Evolutionary conservation across 2,329 filamentous ascomycete species (phyloP), one percentile per base, ranked within the genome.

Genomic region (Cyanodermella asteris): DNA sequence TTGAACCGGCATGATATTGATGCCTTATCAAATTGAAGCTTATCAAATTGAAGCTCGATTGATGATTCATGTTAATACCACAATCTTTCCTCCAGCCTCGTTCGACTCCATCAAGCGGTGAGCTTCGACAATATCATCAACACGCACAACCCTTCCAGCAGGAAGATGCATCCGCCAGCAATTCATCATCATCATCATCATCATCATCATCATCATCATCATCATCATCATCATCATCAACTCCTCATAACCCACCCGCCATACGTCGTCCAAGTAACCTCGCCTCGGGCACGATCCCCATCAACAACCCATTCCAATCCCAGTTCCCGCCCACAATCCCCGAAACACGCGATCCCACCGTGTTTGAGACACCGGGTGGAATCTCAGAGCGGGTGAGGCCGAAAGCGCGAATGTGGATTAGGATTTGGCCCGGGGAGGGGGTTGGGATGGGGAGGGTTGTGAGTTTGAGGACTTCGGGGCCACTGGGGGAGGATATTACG

Each of bases 61-160:
- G 18, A n/a, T n/a, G n/a, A n/a, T n/a, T 23, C 12, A 25, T 11
- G 23, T 34, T 21, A 34, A 22, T n/a, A 57, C 41, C 3, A 57
- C 53, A 24, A 56, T 48, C 33, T 57, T 58, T 7, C 52, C 55
- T 7, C 45, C 45, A 1, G 50, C 53, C 18, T 36, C 41, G 31
- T 52, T 53, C 22, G 44, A 40, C 29, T 58, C 54, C 53, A 56
- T 56, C 22, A 40, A 38, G 12, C 38, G 34, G 40, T 58, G 54
- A 3, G 52, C 55, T 29, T 56, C 45, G 2, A 46, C 50, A 38
- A 59, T 55, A 24, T 57, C 42, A 21, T 55, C 49, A 19, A 58
- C 37, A 24, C 39, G 36, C 30, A 56, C 56, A 0, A 46, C 43
- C 36, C 44, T 50, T 6, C 53, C 53, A 17, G 56, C 37, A 23